Evolutionary conservation across 495 filamentous ascomycete species (phyloP), one percentile per base, ranked within the genome.

Genomic region (Bacidia rubella): DNA sequence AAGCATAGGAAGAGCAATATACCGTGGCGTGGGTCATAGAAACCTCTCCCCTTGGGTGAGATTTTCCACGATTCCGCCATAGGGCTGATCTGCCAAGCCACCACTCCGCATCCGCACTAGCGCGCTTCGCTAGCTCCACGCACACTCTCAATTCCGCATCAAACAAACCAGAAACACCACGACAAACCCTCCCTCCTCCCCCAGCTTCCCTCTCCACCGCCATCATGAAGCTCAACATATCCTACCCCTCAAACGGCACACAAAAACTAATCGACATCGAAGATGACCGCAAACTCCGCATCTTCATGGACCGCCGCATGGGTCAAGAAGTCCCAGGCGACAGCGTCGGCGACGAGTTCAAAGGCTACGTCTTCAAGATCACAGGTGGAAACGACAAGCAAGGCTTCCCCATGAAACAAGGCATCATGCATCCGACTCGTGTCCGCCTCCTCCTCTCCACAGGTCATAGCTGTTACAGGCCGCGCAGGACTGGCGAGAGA

Each of bases 331-430:
- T 98, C 65, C 72, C 81, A 57, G 92, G 81, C 66, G 92, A 98
- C 73, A 82, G 81, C 67, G 81, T 98, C 64, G 93, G 92, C 61
- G 86, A 94, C 68, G 92, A 98, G 75, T 98, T 90, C 85, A 93
- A 92, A 78, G 92, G 92, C 70, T 98, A 97, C 76, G 81, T 93
- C 74, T 83, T 90, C 81, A 85, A 82, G 68, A 96, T 98, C 75
- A 98, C 92, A 65, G 92, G 92, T 68, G 92, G 93, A 70, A 98
- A 98, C 83, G 92, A 98, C 85, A 98, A 98, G 86, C 92, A 98
- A 77, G 92, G 92, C 76, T 98, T 98, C 79, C 92, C 92, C 57
- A 98, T 98, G 92, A 97, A 97, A 85, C 92, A 98, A 82, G 92
- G 92, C 74, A 88, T 92, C 64, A 85, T 98, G 82, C 88, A 94